Evolutionary conservation across 2,329 filamentous ascomycete genomes (phyloP), one percentile per base, ranked within the genome.

Genomic region (Colletotrichum falcatum): DNA sequence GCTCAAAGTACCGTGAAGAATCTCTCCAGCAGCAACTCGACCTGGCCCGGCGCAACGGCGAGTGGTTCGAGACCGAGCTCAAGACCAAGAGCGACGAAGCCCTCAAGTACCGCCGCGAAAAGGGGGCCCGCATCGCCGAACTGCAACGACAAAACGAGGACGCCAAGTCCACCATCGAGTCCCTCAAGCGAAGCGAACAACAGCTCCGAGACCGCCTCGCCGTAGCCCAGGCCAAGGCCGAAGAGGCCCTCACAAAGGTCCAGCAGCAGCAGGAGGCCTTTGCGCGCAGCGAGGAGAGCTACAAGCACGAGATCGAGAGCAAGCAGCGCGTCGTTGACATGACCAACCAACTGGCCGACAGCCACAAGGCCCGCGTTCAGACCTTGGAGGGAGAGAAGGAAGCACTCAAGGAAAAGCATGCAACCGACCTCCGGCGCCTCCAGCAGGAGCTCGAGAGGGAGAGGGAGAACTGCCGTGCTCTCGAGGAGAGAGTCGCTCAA

Each of bases 21-120:
- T 92, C 91, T 37, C 84, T 98, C 16, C 91, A 96, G 80, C 95
- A 98, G 79, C 95, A 98, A 79, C 87, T 98, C 44, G 94, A 97
- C 51, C 86, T 97, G 66, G 90, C 95, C 23, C 94, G 94, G 79
- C 92, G 92, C 77, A 97, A 94, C 83, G 93, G 94, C 74, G 95
- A 98, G 76, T 99, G 94, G 93, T 92, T 96, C 66, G 94, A 98
- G 77, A 90, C 87, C 51, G 96, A 99, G 80, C 87, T 98, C 28
- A 95, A 97, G 83, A 95, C 93, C 0, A 97, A 97, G 83, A 91
- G 89, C 72, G 89, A 91, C 11, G 96, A 99, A 78, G 90, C 94
- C 58, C 88, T 95, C 74, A 97, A 95, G 77, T 95, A 93, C 81
- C 90, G 96, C 73, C 98, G 97, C 78, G 96, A 99, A 79, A 98